phyloP scores from a whole-genome alignment of 345 rosid genomes.

The Garcia nutans region DNA sequence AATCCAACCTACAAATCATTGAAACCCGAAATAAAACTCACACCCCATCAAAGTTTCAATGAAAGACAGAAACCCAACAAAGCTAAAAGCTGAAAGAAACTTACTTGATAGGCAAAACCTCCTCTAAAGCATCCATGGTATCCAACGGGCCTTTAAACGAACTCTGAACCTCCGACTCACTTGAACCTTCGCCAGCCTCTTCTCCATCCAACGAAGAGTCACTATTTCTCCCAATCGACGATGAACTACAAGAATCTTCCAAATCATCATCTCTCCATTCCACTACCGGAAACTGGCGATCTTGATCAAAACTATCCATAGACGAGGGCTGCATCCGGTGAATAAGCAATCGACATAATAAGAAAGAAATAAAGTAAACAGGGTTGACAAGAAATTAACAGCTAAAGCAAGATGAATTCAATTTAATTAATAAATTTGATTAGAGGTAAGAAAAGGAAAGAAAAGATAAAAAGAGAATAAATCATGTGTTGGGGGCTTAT shows the following conservation, averaged over 20 bases:
- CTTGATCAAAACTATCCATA: background rate
- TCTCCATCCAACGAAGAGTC: conserved; percentile 19
- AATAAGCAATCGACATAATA: conserved; percentile 14
- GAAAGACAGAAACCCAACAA: background rate
- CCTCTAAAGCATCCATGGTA: conserved; percentile 37
- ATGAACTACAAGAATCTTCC: conserved; percentile 17
- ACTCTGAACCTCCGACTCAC: conserved; percentile 37
- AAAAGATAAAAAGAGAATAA: background rate
- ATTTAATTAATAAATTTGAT: background rate
- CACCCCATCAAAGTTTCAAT: background rate
- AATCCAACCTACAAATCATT: background rate
- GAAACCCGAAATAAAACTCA: background rate
- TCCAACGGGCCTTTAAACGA: conserved; percentile 39
- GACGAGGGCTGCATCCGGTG: background rate
- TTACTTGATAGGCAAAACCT: conserved; percentile 37
- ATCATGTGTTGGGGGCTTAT: background rate
- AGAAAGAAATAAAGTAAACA: background rate
- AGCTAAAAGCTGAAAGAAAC: background rate
- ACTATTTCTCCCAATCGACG: conserved; percentile 22
- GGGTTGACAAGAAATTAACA: background rate
- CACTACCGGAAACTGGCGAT: background rate
- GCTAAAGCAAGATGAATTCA: background rate
- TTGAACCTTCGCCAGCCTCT: conserved; percentile 20
- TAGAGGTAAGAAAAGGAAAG: background rate
- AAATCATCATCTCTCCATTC: background rate